Percentiles rank a stretch among this genome's conserved stretches.
phyloP scores from a whole-genome alignment of 1,284 basidiomycete genomes.

The Caloboletus inedulis region DNA sequence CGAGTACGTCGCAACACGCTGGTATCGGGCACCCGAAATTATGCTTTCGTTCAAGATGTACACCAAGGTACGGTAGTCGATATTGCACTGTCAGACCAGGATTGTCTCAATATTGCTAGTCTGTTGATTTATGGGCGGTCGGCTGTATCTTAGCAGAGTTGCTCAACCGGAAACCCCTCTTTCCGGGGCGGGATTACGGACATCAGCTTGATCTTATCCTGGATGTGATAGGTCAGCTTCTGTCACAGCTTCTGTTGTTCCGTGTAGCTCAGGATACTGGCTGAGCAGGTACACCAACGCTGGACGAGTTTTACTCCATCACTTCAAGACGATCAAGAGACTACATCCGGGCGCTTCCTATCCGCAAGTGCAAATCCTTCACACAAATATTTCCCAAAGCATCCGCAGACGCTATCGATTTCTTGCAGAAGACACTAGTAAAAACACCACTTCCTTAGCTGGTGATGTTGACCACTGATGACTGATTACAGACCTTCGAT shows the following conservation, averaged over 20 bases:
- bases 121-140: conserved; percentile 84
- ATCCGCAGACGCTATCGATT: conserved; percentile 76
- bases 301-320: conserved; percentile 88
- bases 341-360: conserved; percentile 77
- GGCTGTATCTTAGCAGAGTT: conserved; percentile 91
- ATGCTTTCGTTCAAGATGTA: conserved; percentile 91
- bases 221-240: conserved; percentile 67
- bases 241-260: background rate
- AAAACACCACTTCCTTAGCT: conserved; percentile 16
- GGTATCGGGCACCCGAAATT: conserved; percentile 86
- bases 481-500: conserved; percentile 63
- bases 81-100: background rate
- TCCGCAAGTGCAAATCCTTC: conserved; percentile 64
- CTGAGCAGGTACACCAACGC: conserved; percentile 64
- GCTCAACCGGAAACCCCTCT: conserved; percentile 74
- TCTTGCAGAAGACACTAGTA: conserved; percentile 78
- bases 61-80: conserved; percentile 47
- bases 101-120: conserved; percentile 36
- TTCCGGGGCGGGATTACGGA: conserved; percentile 87
- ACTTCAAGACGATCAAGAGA: conserved; percentile 80
- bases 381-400: conserved; percentile 65
- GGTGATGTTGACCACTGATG: background rate
- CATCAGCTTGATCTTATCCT: conserved; percentile 85
- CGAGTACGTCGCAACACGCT: conserved; percentile 81
- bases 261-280: background rate